A percentile compares a stretch with the other conserved stretches of the same genome.
phyloP scores from a whole-genome alignment of 2,329 filamentous ascomycete species.

The Chrysoporthe puriensis region DNA sequence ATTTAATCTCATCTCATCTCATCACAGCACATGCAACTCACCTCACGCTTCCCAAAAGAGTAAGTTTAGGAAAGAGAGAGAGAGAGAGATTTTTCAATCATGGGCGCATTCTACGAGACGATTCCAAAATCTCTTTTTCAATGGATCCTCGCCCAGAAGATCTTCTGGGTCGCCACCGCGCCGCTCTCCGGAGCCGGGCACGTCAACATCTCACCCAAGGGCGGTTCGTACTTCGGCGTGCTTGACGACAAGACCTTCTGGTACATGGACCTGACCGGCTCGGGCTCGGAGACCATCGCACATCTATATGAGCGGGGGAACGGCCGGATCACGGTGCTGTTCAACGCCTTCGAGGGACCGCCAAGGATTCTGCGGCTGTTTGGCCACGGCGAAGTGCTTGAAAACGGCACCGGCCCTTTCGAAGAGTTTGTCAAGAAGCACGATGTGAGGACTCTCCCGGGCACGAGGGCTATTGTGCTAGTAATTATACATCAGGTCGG shows the following conservation, averaged over 20 bases:
- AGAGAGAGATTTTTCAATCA: neutral
- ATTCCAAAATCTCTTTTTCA: slow-evolving; percentile 58
- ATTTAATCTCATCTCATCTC: neutral
- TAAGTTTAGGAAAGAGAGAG: too few relatives aligned
- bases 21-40: neutral
- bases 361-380: slow-evolving; percentile 45
- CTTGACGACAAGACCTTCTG: slow-evolving; percentile 62
- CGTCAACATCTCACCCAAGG: slow-evolving; percentile 79
- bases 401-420: slow-evolving; percentile 38
- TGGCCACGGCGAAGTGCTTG: slow-evolving; percentile 43
- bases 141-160: slow-evolving; percentile 69
- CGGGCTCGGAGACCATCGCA: slow-evolving; percentile 74
- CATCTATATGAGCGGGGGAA: slow-evolving; percentile 72
- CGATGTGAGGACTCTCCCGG: slow-evolving; percentile 36
- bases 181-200: slow-evolving; percentile 66
- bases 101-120: slow-evolving; percentile 28
- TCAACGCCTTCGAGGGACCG: slow-evolving; percentile 52
- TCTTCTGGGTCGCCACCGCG: slow-evolving; percentile 78
- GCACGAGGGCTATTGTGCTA: slow-evolving; percentile 42
- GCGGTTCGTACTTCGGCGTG: slow-evolving; percentile 65
- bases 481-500: slow-evolving; percentile 45
- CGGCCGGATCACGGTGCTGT: slow-evolving; percentile 74
- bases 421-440: slow-evolving; percentile 40
- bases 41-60: neutral
- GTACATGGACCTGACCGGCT: slow-evolving; percentile 76